A percentile compares a stretch with the other conserved stretches of the same genome.
Evolutionary conservation across 169 alveolate genomes (phyloP).

Genomic region (Amoebophrya sp.): DNA sequence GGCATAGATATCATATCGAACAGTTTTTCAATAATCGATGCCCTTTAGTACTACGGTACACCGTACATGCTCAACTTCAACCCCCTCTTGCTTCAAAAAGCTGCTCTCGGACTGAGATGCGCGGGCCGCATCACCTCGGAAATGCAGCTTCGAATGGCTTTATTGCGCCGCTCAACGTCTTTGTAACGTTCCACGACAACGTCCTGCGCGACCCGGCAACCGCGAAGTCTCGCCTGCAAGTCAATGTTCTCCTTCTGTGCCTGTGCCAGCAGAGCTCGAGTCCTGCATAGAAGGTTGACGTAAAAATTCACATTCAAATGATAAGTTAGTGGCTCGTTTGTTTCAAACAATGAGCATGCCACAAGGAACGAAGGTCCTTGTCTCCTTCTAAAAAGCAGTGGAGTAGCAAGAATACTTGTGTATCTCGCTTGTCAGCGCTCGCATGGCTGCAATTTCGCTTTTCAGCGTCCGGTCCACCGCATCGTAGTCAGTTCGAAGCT

Average conservation of each 20-base stretch:
- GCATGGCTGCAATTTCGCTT: not conserved
- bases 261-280: not conserved
- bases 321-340: too few relatives aligned
- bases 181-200: not conserved
- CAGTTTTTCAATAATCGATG: too few relatives aligned
- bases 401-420: not conserved
- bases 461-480: not conserved
- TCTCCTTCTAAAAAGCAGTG: too few relatives aligned
- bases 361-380: too few relatives aligned
- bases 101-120: too few relatives aligned
- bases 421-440: not conserved
- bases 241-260: not conserved
- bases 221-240: not conserved
- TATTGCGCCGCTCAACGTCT: not conserved
- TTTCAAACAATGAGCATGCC: too few relatives aligned
- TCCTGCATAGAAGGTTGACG: not conserved
- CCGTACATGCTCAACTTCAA: too few relatives aligned
- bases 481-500: not conserved
- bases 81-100: too few relatives aligned
- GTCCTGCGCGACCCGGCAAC: not conserved
- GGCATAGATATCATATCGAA: too few relatives aligned
- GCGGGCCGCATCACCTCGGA: not conserved
- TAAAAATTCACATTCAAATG: too few relatives aligned
- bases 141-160: slow-evolving; percentile 16
- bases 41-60: too few relatives aligned